phyloP scores from a whole-genome alignment of 2,329 filamentous ascomycete genomes.

The Fusarium bulbicola region DNA sequence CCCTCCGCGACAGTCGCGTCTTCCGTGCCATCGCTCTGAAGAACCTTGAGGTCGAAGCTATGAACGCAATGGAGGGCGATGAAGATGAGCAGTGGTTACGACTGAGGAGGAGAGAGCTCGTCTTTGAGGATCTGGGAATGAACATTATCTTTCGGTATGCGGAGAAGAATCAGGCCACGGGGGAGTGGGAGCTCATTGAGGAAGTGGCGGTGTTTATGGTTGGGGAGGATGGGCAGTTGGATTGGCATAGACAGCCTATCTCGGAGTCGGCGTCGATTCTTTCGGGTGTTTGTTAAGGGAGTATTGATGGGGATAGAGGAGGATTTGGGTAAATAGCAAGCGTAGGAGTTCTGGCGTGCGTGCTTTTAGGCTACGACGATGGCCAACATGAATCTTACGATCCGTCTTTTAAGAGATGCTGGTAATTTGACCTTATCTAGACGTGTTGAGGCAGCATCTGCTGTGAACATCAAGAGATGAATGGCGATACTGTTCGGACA shows the following conservation, averaged over 20 bases:
- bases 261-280: constrained; percentile 45
- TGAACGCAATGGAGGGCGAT: constrained; percentile 45
- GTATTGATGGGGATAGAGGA: not conserved
- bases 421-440: not conserved
- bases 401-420: not conserved
- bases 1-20: constrained; percentile 54
- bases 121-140: constrained; percentile 51
- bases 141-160: constrained; percentile 51
- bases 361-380: constrained; percentile 15
- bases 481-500: not conserved
- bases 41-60: constrained; percentile 49
- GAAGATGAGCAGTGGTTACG: constrained; percentile 51
- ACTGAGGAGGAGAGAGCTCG: constrained; percentile 49
- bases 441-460: not conserved
- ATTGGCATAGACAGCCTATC: constrained; percentile 50
- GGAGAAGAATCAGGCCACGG: constrained; percentile 44
- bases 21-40: constrained; percentile 52
- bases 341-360: constrained; percentile 22
- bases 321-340: not conserved
- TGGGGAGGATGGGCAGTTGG: constrained; percentile 43
- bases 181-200: constrained; percentile 51
- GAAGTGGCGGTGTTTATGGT: constrained; percentile 48
- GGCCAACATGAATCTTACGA: not conserved
- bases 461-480: not conserved
- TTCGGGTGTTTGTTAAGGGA: constrained; percentile 33